These are phyloP conservation scores for Candida golubevii DNA, from an alignment of 805 yeast genomes.

Conservation along the genomic window DNA sequence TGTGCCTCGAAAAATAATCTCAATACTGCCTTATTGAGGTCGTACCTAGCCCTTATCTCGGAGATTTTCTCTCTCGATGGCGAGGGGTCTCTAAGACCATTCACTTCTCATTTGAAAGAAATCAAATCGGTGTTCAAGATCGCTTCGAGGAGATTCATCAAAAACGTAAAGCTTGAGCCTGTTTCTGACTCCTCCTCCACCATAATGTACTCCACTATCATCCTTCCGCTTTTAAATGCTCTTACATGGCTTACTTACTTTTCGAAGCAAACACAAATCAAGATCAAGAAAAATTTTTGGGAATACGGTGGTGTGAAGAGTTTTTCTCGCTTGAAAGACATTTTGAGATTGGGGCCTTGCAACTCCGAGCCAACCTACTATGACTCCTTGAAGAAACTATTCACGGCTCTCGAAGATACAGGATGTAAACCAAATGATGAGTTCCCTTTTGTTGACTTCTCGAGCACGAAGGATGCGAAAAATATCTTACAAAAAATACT, in stretches of 20 bases:
- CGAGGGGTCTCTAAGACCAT: constrained; percentile 14
- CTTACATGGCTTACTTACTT: constrained; percentile 26
- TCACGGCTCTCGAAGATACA: constrained; percentile 15
- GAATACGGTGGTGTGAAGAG: constrained; percentile 40
- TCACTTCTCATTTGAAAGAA: constrained; percentile 15
- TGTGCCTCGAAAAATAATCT: constrained; percentile 22
- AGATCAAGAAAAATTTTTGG: constrained; percentile 52
- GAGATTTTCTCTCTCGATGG: constrained; percentile 10
- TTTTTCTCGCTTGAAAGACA: constrained; percentile 39
- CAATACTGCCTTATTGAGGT: constrained; percentile 30
- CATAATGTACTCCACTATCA: constrained; percentile 41
- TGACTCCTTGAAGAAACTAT: constrained; percentile 20
- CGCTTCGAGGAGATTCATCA: constrained; percentile 43
- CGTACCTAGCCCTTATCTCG: constrained; percentile 10
- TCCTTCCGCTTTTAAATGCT: constrained; percentile 48
- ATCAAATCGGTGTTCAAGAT: constrained; percentile 32
- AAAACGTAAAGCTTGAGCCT: constrained; percentile 33
- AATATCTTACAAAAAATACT: constrained; percentile 17
- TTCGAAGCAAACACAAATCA: constrained; percentile 13
- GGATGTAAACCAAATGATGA: constrained; percentile 10
- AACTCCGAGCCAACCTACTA: constrained; percentile 52
- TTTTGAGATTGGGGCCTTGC: constrained; percentile 51
- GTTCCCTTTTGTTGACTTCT: constrained; percentile 19
- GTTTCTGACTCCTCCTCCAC: constrained; percentile 19
- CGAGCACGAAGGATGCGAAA: constrained; percentile 18